Evolutionary conservation across 1,284 basidiomycete genomes (phyloP).

Genomic region (Gymnopus androsaceus): DNA sequence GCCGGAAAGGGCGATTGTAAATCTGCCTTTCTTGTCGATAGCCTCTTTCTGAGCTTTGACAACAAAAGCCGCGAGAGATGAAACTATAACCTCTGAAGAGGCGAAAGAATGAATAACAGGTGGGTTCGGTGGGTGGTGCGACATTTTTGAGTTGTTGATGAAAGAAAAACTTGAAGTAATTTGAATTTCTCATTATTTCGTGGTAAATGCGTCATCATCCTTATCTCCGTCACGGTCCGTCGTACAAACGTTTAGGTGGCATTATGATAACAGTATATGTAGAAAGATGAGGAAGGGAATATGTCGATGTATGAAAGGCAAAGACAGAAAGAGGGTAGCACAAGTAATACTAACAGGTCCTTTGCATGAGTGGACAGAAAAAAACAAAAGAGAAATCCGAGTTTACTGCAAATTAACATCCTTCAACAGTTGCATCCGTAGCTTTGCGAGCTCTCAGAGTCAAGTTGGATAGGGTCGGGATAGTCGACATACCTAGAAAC

Average conservation of each 20-base stretch:
- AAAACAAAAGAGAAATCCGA: background rate
- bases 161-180: background rate
- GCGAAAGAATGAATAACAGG: slow-evolving; percentile 81
- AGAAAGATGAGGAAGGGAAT: slow-evolving; percentile 9
- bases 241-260: slow-evolving; percentile 2
- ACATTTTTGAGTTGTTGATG: slow-evolving; percentile 9
- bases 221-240: background rate
- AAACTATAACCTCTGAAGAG: slow-evolving; percentile 53
- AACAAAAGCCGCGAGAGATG: slow-evolving; percentile 81
- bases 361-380: background rate
- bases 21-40: slow-evolving; percentile 84
- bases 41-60: slow-evolving; percentile 89
- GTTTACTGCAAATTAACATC: too few species aligned
- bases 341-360: slow-evolving; percentile 9
- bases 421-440: slow-evolving; percentile 92
- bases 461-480: slow-evolving; percentile 97
- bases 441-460: slow-evolving; percentile 88
- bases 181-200: background rate
- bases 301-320: background rate
- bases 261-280: slow-evolving; percentile 15
- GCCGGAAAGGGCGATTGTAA: slow-evolving; percentile 92
- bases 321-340: slow-evolving; percentile 3
- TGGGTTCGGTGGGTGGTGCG: slow-evolving; percentile 53
- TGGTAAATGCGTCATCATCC: slow-evolving; percentile 1
- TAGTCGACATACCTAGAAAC: slow-evolving; percentile 89